Evolutionary conservation across 768 basidiomycete genomes (phyloP).

Genomic region (Pisolithus sp.): DNA sequence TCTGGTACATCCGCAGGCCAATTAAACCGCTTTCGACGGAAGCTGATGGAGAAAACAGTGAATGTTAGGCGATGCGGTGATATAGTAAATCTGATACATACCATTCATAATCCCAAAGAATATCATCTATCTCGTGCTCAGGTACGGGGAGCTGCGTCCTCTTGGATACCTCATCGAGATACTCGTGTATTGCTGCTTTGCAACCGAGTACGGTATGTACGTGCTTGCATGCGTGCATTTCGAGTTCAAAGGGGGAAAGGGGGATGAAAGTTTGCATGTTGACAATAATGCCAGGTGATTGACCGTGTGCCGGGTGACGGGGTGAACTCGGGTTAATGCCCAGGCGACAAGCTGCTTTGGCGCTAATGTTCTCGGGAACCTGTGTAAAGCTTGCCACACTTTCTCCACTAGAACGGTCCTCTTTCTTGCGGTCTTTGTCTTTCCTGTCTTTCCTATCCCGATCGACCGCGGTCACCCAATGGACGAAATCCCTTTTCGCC

Average conservation of each 20-base stretch:
- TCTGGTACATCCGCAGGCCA: constrained; percentile 51
- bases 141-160: constrained; percentile 17
- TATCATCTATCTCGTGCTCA: constrained; percentile 18
- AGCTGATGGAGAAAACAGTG: constrained; percentile 35
- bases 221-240: constrained; percentile 71
- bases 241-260: constrained; percentile 51
- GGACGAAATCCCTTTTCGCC: constrained; percentile 27
- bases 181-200: constrained; percentile 50
- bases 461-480: constrained; percentile 32
- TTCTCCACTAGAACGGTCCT: constrained; percentile 25
- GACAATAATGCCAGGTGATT: constrained; percentile 59
- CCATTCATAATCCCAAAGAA: constrained; percentile 33
- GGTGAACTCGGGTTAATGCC: constrained; percentile 23
- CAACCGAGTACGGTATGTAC: constrained; percentile 60
- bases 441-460: constrained; percentile 28
- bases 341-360: constrained; percentile 34
- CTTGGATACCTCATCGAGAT: constrained; percentile 31
- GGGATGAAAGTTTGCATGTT: constrained; percentile 56
- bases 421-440: constrained; percentile 14
- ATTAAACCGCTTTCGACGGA: constrained; percentile 60
- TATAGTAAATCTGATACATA: constrained; percentile 9
- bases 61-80: constrained; percentile 5
- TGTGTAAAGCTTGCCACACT: constrained; percentile 12
- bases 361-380: constrained; percentile 25
- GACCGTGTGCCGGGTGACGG: constrained; percentile 27